phyloP scores from a whole-genome alignment of 768 basidiomycete species.

The Boletus sensibilis region DNA sequence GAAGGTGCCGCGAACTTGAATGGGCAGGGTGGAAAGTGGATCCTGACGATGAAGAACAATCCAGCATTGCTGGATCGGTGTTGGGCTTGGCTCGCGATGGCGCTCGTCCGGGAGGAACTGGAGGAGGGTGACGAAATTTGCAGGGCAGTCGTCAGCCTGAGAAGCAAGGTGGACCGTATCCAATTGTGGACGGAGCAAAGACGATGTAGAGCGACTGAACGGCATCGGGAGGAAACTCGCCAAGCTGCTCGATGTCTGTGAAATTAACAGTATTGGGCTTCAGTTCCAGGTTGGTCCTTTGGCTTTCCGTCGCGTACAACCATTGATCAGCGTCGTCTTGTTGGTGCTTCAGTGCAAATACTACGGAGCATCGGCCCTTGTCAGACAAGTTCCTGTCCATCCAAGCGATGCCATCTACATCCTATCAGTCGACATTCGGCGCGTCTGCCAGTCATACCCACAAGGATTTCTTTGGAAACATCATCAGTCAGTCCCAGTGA shows the following conservation, averaged over 20 bases:
- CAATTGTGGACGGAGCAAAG: slow-evolving; percentile 90
- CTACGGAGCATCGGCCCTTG: slow-evolving; percentile 79
- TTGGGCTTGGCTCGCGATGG: slow-evolving; percentile 91
- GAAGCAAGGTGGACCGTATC: slow-evolving; percentile 85
- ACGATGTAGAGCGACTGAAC: slow-evolving; percentile 84
- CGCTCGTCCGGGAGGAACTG: slow-evolving; percentile 75
- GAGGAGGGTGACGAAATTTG: slow-evolving; percentile 73
- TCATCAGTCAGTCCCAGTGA: slow-evolving; percentile 25
- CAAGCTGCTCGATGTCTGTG: slow-evolving; percentile 79
- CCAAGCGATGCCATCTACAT: slow-evolving; percentile 63
- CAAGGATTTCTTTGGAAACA: slow-evolving; percentile 22
- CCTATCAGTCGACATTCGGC: slow-evolving; percentile 68
- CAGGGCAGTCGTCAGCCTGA: slow-evolving; percentile 82
- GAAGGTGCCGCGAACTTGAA: slow-evolving; percentile 91
- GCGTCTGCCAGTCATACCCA: slow-evolving; percentile 20
- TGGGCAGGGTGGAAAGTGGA: slow-evolving; percentile 92
- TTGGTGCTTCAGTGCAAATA: slow-evolving; percentile 59
- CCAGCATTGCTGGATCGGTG: slow-evolving; percentile 69
- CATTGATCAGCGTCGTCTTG: background rate
- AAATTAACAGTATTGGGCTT: slow-evolving; percentile 79
- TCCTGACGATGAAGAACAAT: slow-evolving; percentile 81
- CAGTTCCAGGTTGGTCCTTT: slow-evolving; percentile 76
- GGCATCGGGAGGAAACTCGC: slow-evolving; percentile 80
- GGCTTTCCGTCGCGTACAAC: background rate
- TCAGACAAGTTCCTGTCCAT: slow-evolving; percentile 83